phyloP scores from a whole-genome alignment of 192 early-diverging fungal genomes.

The Linnemannia schmuckeri region DNA sequence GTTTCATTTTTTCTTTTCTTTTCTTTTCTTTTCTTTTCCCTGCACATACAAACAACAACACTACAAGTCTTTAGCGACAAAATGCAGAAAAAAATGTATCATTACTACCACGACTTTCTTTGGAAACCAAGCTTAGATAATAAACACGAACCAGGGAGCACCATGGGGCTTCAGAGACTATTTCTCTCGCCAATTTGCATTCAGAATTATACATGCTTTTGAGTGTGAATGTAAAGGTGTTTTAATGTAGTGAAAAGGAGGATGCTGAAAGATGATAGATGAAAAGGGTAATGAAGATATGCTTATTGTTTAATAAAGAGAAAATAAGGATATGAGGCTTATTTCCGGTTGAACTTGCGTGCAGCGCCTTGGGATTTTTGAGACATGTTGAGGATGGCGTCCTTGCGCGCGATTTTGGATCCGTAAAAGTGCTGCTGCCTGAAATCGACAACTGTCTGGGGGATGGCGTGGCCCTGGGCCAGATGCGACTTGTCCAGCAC shows the following conservation, averaged over 20 bases:
- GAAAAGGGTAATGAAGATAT: neutral
- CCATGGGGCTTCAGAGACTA: neutral
- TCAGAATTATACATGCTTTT: neutral
- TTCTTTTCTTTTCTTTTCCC: neutral
- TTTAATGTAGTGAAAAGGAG: neutral
- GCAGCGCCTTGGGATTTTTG: constrained; percentile 34
- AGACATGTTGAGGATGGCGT: constrained; percentile 29
- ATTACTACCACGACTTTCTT: neutral
- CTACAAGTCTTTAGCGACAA: neutral
- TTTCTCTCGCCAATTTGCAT: neutral
- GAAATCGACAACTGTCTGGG: constrained; percentile 47
- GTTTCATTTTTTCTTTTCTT: neutral
- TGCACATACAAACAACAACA: neutral
- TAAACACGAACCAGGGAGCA: neutral
- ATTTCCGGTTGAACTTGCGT: constrained; percentile 35
- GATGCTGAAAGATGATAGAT: neutral
- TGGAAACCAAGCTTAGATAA: neutral
- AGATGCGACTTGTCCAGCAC: constrained; percentile 35
- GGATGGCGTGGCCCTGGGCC: constrained; percentile 46
- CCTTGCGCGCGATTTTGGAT: constrained; percentile 40
- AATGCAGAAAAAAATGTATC: neutral
- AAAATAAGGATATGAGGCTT: neutral
- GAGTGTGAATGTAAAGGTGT: neutral
- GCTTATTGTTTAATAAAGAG: neutral
- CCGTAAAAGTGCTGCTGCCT: constrained; percentile 47